Percentiles rank a stretch among this genome's conserved stretches.
These are phyloP conservation scores for Linnemannia hyalina DNA, from an alignment of 192 early-diverging fungal species.

Conservation along the genomic window DNA sequence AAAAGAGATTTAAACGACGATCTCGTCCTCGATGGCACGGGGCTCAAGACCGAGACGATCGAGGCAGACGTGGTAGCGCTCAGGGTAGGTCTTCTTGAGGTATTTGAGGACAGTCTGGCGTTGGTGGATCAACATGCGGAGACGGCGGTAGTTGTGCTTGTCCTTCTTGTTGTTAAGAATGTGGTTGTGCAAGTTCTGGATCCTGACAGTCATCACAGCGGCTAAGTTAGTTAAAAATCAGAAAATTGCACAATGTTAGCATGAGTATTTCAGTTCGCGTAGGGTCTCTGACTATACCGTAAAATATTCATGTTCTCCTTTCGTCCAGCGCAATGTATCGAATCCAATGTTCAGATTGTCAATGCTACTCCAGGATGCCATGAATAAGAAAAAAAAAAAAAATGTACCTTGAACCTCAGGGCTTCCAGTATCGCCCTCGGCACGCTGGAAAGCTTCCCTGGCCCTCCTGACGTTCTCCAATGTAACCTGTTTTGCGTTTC, in stretches of 20 bases:
- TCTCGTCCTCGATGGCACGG: conserved; percentile 74
- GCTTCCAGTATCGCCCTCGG: conserved; percentile 88
- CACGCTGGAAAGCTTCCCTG: conserved; percentile 83
- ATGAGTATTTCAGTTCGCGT: not conserved
- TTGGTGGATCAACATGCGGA: conserved; percentile 86
- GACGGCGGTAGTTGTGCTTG: conserved; percentile 86
- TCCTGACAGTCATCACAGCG: conserved; percentile 90
- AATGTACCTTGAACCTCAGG: conserved; percentile 91
- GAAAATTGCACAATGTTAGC: not conserved
- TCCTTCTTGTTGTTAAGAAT: conserved; percentile 87
- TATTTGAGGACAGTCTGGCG: conserved; percentile 90
- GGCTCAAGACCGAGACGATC: conserved; percentile 79
- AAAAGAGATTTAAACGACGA: conserved; percentile 60
- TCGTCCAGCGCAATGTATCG: not conserved
- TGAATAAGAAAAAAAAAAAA: not conserved
- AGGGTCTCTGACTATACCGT: not conserved
- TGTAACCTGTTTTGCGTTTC: conserved; percentile 78
- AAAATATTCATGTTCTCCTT: not conserved
- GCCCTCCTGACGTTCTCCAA: conserved; percentile 82
- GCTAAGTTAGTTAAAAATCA: conserved; percentile 61
- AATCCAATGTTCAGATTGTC: not conserved
- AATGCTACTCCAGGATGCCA: not conserved
- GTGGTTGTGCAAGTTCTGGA: conserved; percentile 89
- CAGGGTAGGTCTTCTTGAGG: conserved; percentile 77
- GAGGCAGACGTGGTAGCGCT: conserved; percentile 78